Evolutionary conservation across 2,329 filamentous ascomycete genomes (phyloP), one percentile per base, ranked within the genome.

Genomic region (Penicillium carneum): DNA sequence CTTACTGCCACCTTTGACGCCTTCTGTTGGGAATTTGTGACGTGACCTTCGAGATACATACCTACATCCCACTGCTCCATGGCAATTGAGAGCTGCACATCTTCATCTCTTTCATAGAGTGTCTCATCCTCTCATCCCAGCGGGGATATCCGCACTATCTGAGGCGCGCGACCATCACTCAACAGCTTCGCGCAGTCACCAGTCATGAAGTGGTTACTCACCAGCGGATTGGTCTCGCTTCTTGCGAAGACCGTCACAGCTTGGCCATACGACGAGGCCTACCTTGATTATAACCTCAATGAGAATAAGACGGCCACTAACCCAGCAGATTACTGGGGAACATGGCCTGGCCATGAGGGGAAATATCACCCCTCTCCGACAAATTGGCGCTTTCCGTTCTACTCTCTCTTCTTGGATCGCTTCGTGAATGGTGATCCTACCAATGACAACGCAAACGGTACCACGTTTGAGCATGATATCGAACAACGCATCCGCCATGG

Each of bases 371-470:
- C 79, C 0, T 88, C 86, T 20, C 87, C 87, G 1, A 69, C 77
- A 0, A 88, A 86, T 67, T 90, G 87, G 87, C 81, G 87, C 23
- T 83, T 89, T 61, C 87, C 87, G 0, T 86, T 88, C 71, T 90
- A 89, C 71, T 87, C 86, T 16, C 76, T 89, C 45, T 88, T 88
- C 70, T 73, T 88, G 20, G 87, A 89, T 73, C 80, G 86, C 61
- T 89, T 84, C 68, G 86, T 87, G 51, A 88, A 89, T 67, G 87
- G 87, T 41, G 84, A 89, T 67, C 86, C 87, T 7, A 79, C 79
- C 6, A 89, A 89, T 70, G 87, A 89, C 70, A 83, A 88, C 34
- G 67, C 83, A 46, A 89, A 89, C 69, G 84, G 81, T 16, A 88
- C 86, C 10, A 33, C 42, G 6, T 89, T 84, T 72, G 87, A 89